Base-by-base conservation (phyloP, 73 alveolate genomes). In the Breviolum minutum region DNA sequence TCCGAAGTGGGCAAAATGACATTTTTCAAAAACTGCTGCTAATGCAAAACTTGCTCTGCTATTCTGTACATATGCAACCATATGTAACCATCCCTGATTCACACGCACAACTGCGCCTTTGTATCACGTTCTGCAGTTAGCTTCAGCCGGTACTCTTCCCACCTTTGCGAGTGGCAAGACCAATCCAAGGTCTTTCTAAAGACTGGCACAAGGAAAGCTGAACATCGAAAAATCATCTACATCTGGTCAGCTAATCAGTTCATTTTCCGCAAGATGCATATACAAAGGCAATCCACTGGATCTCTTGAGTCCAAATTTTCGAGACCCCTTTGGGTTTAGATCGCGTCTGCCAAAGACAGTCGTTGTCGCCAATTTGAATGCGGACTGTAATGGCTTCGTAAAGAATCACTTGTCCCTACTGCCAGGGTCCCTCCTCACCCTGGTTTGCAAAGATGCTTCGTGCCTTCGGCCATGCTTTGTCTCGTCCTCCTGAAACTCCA, bases 401-500 rank as follows among this genome's bases (percentile, higher is more conserved):
- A 40, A 40, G 54, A 40, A 40, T 40, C 54, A 40, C 54, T 40
- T 40, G 54, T 40, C 54, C 54, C 54, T 40, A 40, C 54, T 3
- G 54, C 3, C 54, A 40, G 54, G 54, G 54, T 40, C 54, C 54
- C 54, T 40, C 54, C 54, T 40, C 54, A 40, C 54, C 54, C 54
- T 40, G 54, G 54, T 40, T 40, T 40, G 54, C 3, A 40, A 3
- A 3, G 54, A 40, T 40, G 32, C 27, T 27, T 61, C 94, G 26
- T 19, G n/a, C 95, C 85, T 64, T n/a, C 95, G 95, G 70, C 69
- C 69, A 71, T 87, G 95, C 66, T 87, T 68, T 54, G 76, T 70
- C 95, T 88, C 95, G 16, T 40, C 69, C 66, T 88, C 95, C 54
- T 88, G 95, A 70, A 88, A 88, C 54, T 88, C 95, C 61, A 68